Base-by-base conservation (phyloP, 345 rosid species). In the Rubroshorea leprosula region DNA sequence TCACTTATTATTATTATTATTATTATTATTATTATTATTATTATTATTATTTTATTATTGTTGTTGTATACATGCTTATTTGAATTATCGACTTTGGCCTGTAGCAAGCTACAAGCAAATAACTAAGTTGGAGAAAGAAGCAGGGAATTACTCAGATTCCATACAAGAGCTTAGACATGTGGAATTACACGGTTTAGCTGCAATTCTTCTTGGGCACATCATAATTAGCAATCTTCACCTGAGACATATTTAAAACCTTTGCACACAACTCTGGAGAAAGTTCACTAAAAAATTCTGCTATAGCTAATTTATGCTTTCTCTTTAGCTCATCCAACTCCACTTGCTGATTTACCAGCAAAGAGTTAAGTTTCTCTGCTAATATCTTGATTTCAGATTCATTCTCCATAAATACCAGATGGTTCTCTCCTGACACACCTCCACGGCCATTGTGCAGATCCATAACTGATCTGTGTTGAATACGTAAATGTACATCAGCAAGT, bases 261-360 rank as follows among this genome's bases (percentile, higher is more conserved):
- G 68, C 68, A 57, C 72, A 64, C 23, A 67, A 73, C 55, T 89
- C 88, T 7, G 75, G 80, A 55, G 86, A 58, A 51, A 82, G 69
- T 63, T 80, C 85, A 46, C 76, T 78, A 61, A 93, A 65, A 60
- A 87, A 69, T 19, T 82, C 80, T n/a, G 67, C 65, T 63, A 87
- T 74, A 19, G 71, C 76, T 45, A 62, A 59, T 54, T 72, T 71
- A 56, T 93, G 97, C 70, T 78, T 74, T 71, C 68, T 78, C 66
- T 72, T 76, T 38, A 83, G 66, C 73, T 87, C 84, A 47, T 82
- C 83, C 55, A 89, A 62, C 57, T 93, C 96, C 64, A 68, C 72
- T 74, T 83, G 82, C 64, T 89, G 96, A 69, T 75, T 68, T 54
- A 53, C 54, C 71, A 93, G 62, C 57, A 89, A 61, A 66, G 66